Evolutionary conservation across 2,329 filamentous ascomycete genomes (phyloP).

Genomic region (Meredithiella fracta): DNA sequence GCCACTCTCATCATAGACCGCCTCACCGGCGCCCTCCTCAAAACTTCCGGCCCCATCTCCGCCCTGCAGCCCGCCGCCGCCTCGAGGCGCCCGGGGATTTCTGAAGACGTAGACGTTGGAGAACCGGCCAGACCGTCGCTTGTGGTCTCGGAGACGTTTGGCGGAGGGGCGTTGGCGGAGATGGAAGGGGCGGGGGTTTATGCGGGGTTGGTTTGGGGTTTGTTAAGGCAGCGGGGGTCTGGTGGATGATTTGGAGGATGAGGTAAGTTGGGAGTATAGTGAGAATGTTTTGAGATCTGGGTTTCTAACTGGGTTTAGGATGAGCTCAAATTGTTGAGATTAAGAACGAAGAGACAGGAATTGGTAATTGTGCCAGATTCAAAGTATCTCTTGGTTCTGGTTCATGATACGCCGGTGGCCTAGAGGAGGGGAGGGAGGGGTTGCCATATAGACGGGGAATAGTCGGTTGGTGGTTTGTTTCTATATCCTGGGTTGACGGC

Average conservation of each 20-base stretch:
- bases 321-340: constrained; percentile 56
- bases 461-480: not conserved
- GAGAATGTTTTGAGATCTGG: not conserved
- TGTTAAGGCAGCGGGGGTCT: constrained; percentile 52
- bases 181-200: constrained; percentile 53
- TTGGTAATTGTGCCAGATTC: constrained; percentile 67
- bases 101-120: not conserved
- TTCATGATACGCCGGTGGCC: constrained; percentile 64
- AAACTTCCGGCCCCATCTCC: constrained; percentile 53
- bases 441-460: not conserved
- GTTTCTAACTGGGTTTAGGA: constrained; percentile 32
- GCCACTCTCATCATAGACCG: constrained; percentile 62
- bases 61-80: constrained; percentile 30
- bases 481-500: not conserved
- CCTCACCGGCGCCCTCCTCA: constrained; percentile 54
- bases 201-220: constrained; percentile 59
- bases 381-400: constrained; percentile 62
- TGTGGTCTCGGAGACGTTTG: constrained; percentile 18
- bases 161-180: constrained; percentile 22
- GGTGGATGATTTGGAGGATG: constrained; percentile 55
- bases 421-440: constrained; percentile 21
- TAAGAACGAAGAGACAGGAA: constrained; percentile 75
- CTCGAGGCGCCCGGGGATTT: constrained; percentile 12
- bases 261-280: no score
- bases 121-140: constrained; percentile 7